Base-by-base conservation (phyloP, 176 grass and related monocot genomes). In the Triticum monococcum region DNA sequence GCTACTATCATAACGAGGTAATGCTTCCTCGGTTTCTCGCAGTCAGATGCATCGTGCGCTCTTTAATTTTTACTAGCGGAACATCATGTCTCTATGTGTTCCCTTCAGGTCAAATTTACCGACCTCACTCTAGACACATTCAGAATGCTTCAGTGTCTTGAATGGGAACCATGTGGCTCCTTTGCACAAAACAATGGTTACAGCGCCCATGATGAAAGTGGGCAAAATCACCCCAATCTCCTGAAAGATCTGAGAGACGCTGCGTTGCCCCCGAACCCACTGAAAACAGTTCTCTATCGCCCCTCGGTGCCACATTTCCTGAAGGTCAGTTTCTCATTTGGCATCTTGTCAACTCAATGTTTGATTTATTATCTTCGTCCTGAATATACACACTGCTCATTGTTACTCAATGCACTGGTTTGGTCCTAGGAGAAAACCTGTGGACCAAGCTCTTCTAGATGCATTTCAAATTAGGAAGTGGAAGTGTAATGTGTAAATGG, bases 111-210 rank as follows among this genome's bases (percentile, higher is more conserved):
- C 54, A 98, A 95, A 87, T 98, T 95, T 79, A 91, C 93, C 41
- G 96, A 98, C 75, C 81, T 95, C 73, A 95, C 93, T 77, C 82
- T 98, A 83, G 95, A 98, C 77, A 84, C 88, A 72, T 98, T 95
- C 68, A 95, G 95, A 90, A 98, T 95, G 95, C 89, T 98, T 87
- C 95, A 98, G 71, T 93, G 91, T 82, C 86, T 98, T 22, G 96
- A 98, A 87, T 98, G 96, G 96, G 96, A 98, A 64, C 96, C 96
- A 57, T 92, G 89, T 43, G 96, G 96, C 79, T 90, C 89, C 30
- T 98, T 98, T 83, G 91, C 96, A 22, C 81, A 82, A 48, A 95
- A 88, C 56, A 88, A 78, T 91, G 81, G 81, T 60, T 87, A 86
- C 86, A 86, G 60, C 69, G 54, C 75, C 84, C 91, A 95, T 14